Evolutionary conservation across 2,329 filamentous ascomycete genomes (phyloP).

Genomic region (Aspergillus arachidicola): DNA sequence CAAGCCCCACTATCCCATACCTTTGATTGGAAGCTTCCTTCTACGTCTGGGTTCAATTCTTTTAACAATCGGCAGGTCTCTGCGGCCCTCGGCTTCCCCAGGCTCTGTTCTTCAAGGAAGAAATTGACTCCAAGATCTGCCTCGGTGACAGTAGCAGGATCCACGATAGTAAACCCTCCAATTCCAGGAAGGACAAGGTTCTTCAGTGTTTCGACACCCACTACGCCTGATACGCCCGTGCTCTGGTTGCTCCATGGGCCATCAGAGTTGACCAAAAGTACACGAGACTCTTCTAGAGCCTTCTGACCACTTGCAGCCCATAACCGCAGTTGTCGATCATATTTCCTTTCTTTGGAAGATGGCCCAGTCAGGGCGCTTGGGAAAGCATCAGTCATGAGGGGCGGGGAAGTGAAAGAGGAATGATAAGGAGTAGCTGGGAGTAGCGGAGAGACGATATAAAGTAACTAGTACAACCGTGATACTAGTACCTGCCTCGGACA

Average conservation of each 20-base stretch:
- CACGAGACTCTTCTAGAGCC: conserved; percentile 85
- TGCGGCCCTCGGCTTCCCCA: conserved; percentile 78
- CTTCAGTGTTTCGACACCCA: conserved; percentile 89
- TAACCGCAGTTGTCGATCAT: conserved; percentile 90
- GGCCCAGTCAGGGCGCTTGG: conserved; percentile 47
- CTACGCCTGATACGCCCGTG: conserved; percentile 70
- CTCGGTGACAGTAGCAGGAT: conserved; percentile 75
- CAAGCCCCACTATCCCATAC: conserved; percentile 38
- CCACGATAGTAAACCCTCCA: conserved; percentile 87
- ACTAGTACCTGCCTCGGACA: neutral
- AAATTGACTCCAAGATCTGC: conserved; percentile 94
- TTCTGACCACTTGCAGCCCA: conserved; percentile 93
- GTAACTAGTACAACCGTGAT: too few species aligned
- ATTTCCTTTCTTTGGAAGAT: conserved; percentile 71
- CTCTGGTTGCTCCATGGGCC: conserved; percentile 39
- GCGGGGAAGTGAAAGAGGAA: conserved; percentile 5
- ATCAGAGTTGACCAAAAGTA: conserved; percentile 82
- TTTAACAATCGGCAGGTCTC: conserved; percentile 74
- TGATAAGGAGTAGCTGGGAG: neutral
- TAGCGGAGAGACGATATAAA: neutral
- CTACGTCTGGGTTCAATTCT: conserved; percentile 91
- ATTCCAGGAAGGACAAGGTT: conserved; percentile 95
- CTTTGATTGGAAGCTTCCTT: conserved; percentile 69
- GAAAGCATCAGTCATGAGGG: conserved; percentile 41
- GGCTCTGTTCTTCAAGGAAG: conserved; percentile 78